Conservation (phyloP, 805 yeast genomes). For the Saturnispora quitensis region DNA sequence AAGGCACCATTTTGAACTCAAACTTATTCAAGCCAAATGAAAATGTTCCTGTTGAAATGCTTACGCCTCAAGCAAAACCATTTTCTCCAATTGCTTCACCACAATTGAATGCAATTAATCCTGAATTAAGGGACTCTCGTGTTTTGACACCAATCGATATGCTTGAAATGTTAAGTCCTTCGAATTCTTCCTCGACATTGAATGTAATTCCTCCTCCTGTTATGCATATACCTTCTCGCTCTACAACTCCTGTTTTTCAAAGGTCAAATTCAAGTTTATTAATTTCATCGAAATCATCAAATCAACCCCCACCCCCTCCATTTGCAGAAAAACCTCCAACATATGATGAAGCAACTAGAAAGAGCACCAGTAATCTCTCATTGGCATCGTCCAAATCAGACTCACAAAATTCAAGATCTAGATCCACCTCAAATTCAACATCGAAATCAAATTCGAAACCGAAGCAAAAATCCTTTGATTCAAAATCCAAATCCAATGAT, state of each 20-base stretch:
- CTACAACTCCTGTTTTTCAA: not conserved
- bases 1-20: slow-evolving; percentile 28
- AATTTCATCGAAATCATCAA: not conserved
- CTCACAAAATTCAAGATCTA: not conserved
- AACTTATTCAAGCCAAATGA: slow-evolving; percentile 48
- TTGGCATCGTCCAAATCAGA: not conserved
- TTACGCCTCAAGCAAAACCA: slow-evolving; percentile 62
- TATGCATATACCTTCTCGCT: not conserved
- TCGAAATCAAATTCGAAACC: not conserved
- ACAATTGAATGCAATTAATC: slow-evolving; percentile 22
- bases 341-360: slow-evolving; percentile 19
- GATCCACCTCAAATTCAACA: not conserved
- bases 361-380: not conserved
- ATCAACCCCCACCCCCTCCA: slow-evolving; percentile 19
- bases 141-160: slow-evolving; percentile 12
- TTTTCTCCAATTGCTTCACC: slow-evolving; percentile 36
- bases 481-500: slow-evolving; percentile 9
- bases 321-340: slow-evolving; percentile 25
- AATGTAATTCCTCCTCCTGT: slow-evolving; percentile 51
- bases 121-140: slow-evolving; percentile 19
- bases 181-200: slow-evolving; percentile 27
- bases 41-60: slow-evolving; percentile 33
- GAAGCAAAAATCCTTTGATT: not conserved
- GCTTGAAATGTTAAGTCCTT: slow-evolving; percentile 18
- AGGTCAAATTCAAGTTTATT: not conserved